Evolutionary conservation across 2,329 filamentous ascomycete species (phyloP).

Genomic region (Daldinia sp.): DNA sequence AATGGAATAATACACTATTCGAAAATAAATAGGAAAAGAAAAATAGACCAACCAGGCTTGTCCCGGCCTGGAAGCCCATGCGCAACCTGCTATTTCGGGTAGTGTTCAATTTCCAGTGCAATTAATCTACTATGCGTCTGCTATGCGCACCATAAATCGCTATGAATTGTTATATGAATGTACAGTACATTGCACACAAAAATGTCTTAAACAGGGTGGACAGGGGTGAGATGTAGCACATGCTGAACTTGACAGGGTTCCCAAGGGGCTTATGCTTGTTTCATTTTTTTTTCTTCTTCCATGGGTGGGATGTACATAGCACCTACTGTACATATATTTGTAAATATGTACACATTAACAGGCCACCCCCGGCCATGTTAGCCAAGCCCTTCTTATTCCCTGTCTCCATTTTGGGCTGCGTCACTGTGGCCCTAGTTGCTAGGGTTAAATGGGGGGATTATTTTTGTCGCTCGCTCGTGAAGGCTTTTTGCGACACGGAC

Average conservation of each 20-base stretch:
- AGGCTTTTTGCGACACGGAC: conserved; percentile 32
- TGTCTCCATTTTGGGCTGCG: conserved; percentile 42
- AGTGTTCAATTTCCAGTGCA: conserved; percentile 43
- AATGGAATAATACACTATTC: background rate
- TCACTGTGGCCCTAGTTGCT: conserved; percentile 44
- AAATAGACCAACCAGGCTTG: conserved; percentile 24
- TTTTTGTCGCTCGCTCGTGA: conserved; percentile 45
- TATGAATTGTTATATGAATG: no score
- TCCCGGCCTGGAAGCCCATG: conserved; percentile 28
- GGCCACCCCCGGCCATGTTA: conserved; percentile 21
- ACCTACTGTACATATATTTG: background rate
- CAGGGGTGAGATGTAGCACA: conserved; percentile 36
- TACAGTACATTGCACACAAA: conserved; percentile 43
- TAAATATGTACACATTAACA: conserved; percentile 13
- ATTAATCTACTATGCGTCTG: conserved; percentile 39
- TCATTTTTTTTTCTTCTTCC: conserved; percentile 49
- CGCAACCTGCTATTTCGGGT: conserved; percentile 39
- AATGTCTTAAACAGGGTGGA: conserved; percentile 29
- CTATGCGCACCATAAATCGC: no score
- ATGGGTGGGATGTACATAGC: conserved; percentile 31
- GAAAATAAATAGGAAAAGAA: conserved; percentile 1
- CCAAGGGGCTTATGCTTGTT: conserved; percentile 47
- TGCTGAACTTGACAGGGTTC: conserved; percentile 36
- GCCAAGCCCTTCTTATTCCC: conserved; percentile 35
- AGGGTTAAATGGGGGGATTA: conserved; percentile 39